Evolutionary conservation across 495 filamentous ascomycete species (phyloP).

Genomic region (Sabuloglossum arenarium): DNA sequence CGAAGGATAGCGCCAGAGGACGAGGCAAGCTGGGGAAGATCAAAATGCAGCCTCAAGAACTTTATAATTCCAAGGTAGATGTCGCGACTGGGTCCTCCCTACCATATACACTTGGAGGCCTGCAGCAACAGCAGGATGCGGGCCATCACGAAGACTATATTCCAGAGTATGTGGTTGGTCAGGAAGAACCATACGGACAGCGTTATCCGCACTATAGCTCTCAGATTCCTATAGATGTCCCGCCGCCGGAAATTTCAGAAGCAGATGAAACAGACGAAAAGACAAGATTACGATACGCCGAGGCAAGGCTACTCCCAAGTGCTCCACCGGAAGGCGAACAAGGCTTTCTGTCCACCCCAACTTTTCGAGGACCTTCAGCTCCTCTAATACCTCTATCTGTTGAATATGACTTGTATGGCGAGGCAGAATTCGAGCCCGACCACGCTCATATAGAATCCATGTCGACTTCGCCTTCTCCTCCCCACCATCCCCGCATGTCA

Average conservation of each 20-base stretch:
- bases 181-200: background rate
- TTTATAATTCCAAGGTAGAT: background rate
- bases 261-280: constrained; percentile 46
- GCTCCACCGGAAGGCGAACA: constrained; percentile 32
- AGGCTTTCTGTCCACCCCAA: constrained; percentile 8
- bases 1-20: constrained; percentile 47
- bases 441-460: background rate
- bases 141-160: background rate
- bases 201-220: background rate
- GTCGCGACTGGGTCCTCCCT: background rate
- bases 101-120: background rate
- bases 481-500: background rate
- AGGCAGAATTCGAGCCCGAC: background rate
- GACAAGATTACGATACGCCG: constrained; percentile 40
- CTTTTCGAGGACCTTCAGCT: constrained; percentile 6
- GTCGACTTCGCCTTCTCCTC: background rate
- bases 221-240: constrained; percentile 17
- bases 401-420: background rate
- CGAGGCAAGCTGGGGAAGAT: background rate
- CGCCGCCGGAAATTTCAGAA: constrained; percentile 27
- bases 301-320: constrained; percentile 50
- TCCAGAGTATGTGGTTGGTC: background rate
- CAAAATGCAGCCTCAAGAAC: constrained; percentile 6
- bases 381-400: background rate
- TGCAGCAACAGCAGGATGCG: background rate